These are phyloP conservation scores for Myochromella boudieri DNA, from an alignment of 768 basidiomycete genomes.

Conservation along the genomic window DNA sequence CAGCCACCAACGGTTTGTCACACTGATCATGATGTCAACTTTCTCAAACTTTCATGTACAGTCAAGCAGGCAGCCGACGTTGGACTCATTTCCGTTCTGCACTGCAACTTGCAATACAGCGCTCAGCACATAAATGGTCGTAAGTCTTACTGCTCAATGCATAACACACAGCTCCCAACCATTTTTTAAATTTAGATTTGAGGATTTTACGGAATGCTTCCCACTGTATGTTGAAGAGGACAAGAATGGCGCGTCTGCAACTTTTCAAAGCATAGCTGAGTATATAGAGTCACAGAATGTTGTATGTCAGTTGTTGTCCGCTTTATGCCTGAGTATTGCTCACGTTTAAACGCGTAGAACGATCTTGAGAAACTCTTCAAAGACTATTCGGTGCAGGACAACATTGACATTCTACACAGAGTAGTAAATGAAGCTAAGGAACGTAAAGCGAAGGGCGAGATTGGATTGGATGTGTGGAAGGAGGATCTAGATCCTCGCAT, in stretches of 20 bases:
- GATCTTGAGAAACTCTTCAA: constrained; percentile 70
- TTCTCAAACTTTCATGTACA: constrained; percentile 32
- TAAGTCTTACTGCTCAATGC: constrained; percentile 21
- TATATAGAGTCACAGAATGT: constrained; percentile 69
- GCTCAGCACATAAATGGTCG: constrained; percentile 61
- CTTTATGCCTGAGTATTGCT: neutral
- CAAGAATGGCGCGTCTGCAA: constrained; percentile 57
- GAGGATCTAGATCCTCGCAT: constrained; percentile 61
- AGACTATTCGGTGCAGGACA: constrained; percentile 65
- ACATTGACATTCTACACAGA: constrained; percentile 67
- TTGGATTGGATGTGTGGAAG: constrained; percentile 61
- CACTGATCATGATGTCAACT: neutral
- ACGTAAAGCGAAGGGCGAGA: constrained; percentile 46
- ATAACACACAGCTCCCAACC: neutral
- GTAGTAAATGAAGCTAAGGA: constrained; percentile 69
- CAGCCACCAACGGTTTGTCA: constrained; percentile 14
- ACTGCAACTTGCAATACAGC: constrained; percentile 53
- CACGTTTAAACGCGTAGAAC: constrained; percentile 36
- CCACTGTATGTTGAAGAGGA: constrained; percentile 66
- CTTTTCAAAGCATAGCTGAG: constrained; percentile 65
- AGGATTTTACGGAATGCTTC: constrained; percentile 66
- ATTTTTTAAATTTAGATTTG: constrained; percentile 36
- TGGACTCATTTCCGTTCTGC: constrained; percentile 60
- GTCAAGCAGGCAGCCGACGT: constrained; percentile 48
- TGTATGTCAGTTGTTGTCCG: constrained; percentile 31